Base-by-base conservation (phyloP, 495 filamentous ascomycete genomes). In the Podospora tetraspora region DNA sequence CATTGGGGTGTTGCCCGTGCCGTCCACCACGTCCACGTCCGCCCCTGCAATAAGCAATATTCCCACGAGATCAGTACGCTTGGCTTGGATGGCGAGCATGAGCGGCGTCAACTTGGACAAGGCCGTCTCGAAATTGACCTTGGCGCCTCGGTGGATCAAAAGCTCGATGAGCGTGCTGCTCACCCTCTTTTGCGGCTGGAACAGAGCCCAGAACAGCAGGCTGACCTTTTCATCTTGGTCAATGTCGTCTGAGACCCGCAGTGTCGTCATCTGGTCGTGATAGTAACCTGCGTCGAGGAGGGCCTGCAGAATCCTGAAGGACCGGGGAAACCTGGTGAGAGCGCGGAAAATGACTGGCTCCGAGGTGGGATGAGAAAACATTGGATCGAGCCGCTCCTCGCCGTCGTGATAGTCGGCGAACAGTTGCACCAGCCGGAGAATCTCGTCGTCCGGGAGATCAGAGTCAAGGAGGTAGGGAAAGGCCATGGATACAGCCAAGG, bases 171-270 rank as follows among this genome's bases (percentile, higher is more conserved):
- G 67, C 11, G 67, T 63, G 62, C 77, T 82, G 71, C 82, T 84
- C 56, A 84, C 74, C 63, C 76, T 77, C 71, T 84, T 84, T 66
- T 84, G 81, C 6, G 82, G 82, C 62, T 84, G 82, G 12, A 79
- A 61, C 3, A 84, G 70, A 6, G 79, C 72, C 82, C 82, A 84
- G 62, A 83, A 79, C 21, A 84, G 71, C 1, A 84, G 70, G 21
- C 72, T 80, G 61, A 81, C 80, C 21, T 75, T 62, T 59, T 84
- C 82, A 0, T 74, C 71, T 57, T 83, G 78, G 16, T 81, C 80
- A 4, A 78, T 63, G 8, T 79, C 78, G 0, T 75, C 73, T 69
- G 76, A 73, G 5, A 83, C 76, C 19, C 65, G 73, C 24, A 72
- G 71, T 8, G 8, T 74, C 1, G 73, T 79, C 61, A 76, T 71